Conservation (phyloP, 2,329 filamentous ascomycete genomes). For the Xylariaceae sp. region DNA sequence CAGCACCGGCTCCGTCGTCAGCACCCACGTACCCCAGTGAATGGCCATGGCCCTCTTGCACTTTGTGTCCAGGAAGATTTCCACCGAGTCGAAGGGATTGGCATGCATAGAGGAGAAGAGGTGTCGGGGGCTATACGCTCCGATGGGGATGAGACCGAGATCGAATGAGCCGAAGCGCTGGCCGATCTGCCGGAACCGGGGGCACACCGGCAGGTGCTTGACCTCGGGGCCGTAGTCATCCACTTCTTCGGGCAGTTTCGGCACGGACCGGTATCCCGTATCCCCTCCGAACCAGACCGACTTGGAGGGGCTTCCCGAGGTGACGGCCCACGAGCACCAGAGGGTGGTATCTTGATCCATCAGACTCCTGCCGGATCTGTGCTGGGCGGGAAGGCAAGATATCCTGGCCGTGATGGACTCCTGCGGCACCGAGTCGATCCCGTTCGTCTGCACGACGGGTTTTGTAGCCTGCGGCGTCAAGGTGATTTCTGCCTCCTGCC, state of each 20-base stretch:
- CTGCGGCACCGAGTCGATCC: slow-evolving; percentile 35
- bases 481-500: slow-evolving; percentile 78
- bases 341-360: slow-evolving; percentile 77
- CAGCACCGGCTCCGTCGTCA: slow-evolving; percentile 82
- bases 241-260: slow-evolving; percentile 57
- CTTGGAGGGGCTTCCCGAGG: slow-evolving; percentile 62
- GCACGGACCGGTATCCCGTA: slow-evolving; percentile 85
- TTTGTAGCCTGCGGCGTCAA: slow-evolving; percentile 45
- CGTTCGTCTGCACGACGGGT: slow-evolving; percentile 28
- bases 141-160: slow-evolving; percentile 89
- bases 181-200: slow-evolving; percentile 85
- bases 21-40: slow-evolving; percentile 90
- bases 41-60: slow-evolving; percentile 82
- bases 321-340: slow-evolving; percentile 86
- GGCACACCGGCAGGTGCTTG: slow-evolving; percentile 70
- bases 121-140: slow-evolving; percentile 75
- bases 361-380: slow-evolving; percentile 69
- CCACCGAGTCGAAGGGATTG: slow-evolving; percentile 83
- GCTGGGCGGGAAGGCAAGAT: slow-evolving; percentile 82
- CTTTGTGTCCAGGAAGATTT: slow-evolving; percentile 83
- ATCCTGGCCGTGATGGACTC: slow-evolving; percentile 69
- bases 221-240: slow-evolving; percentile 76
- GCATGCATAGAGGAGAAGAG: slow-evolving; percentile 83
- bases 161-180: slow-evolving; percentile 82
- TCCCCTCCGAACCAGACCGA: slow-evolving; percentile 91